These are phyloP conservation scores for Boletus patriciae DNA, from an alignment of 768 basidiomycete species.

Conservation along the genomic window DNA sequence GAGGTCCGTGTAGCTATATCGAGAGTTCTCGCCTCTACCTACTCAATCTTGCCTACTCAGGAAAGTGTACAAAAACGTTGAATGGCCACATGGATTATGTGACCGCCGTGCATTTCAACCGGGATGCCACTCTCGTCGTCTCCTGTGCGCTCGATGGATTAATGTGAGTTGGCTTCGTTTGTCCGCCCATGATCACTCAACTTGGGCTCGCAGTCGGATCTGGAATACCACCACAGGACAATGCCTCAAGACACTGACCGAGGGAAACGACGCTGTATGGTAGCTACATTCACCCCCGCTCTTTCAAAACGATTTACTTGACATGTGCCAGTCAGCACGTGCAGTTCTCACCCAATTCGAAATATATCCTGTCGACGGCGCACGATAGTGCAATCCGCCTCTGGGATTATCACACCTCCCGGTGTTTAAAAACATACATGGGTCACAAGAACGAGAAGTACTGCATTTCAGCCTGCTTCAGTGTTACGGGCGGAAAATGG, in stretches of 20 bases:
- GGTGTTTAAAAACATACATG: constrained; percentile 86
- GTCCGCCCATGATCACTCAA: neutral
- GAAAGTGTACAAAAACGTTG: constrained; percentile 80
- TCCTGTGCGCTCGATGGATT: constrained; percentile 91
- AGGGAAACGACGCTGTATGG: constrained; percentile 85
- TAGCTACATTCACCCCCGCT: constrained; percentile 28
- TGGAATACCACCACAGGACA: constrained; percentile 94
- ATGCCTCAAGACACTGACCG: constrained; percentile 93
- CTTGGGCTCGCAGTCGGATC: constrained; percentile 66
- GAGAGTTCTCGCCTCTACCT: neutral
- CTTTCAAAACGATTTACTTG: neutral
- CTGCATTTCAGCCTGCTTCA: constrained; percentile 82
- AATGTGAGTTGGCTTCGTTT: constrained; percentile 60
- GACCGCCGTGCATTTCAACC: constrained; percentile 91
- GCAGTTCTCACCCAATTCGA: constrained; percentile 93
- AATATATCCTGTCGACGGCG: constrained; percentile 90
- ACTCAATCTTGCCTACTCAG: constrained; percentile 37
- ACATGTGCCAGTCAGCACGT: constrained; percentile 69
- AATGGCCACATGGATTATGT: constrained; percentile 95
- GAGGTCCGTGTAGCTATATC: constrained; percentile 58
- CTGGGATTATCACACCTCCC: constrained; percentile 92
- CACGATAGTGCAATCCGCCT: constrained; percentile 91
- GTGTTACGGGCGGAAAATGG: constrained; percentile 84
- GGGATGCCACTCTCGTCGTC: constrained; percentile 88
- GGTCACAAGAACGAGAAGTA: constrained; percentile 84